Base-by-base conservation (phyloP, 352 stramenopile genomes). In the Thraustochytrium striatum region DNA sequence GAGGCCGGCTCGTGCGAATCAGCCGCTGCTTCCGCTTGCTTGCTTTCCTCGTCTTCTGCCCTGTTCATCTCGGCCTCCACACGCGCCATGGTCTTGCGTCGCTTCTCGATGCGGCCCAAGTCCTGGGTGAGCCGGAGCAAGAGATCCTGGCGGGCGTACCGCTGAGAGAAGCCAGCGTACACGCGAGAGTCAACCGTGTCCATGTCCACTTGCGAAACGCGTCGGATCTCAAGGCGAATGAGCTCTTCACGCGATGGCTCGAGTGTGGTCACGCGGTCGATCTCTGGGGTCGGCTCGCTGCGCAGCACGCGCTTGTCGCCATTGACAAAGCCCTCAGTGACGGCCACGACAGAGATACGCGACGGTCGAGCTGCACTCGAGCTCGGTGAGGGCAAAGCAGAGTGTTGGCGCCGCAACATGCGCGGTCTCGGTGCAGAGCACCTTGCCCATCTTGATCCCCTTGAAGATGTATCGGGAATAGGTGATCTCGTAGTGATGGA, bases 111-210 rank as follows among this genome's bases (percentile, higher is more conserved):
- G 19, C 30, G 19, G 5, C 41, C n/a, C 21, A 75, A 28, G 36
- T 75, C 65, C 3, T 21, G 28, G 25, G 25, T 75, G 41, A 75
- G 65, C 50, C 68, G 43, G 5, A 16, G 13, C 2, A 75, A 21
- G 5, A 75, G 47, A 21, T 75, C 65, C 21, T 62, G 11, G 32
- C 50, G 32, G 5, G 19, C 16, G 36, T 70, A 75, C 5, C 65
- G 43, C 65, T 75, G 65, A 21, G 35, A 16, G 16, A 75, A 41
- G 11, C 65, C 65, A 35, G 43, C 25, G 25, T 75, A 75, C 7
- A n/a, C 41, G 3, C 13, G 5, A 21, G 65, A 75, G 47, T 75
- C 65, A 3, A 75, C 65, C 5, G 38, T n/a, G 3, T 35, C 13
- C 16, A 21, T 25, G 3, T 32, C 7, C 3, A 38, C 25, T 8